Percentiles rank a stretch among this genome's conserved stretches.
phyloP scores from a whole-genome alignment of 2,329 filamentous ascomycete species.

The Pestalotiopsis sp. region DNA sequence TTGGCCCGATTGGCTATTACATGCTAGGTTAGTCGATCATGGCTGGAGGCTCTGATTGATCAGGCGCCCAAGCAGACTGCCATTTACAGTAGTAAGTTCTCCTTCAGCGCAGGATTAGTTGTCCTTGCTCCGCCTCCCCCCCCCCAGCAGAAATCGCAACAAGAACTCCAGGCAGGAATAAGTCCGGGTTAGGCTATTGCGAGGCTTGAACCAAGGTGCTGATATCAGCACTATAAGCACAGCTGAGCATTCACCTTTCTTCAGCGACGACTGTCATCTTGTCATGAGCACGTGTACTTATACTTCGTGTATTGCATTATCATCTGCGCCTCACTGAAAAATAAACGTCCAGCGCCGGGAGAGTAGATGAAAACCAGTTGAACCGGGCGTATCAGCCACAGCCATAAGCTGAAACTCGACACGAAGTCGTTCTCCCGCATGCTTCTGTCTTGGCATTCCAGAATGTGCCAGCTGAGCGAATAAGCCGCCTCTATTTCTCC shows the following conservation, averaged over 20 bases:
- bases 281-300: no score
- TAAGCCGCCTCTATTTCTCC: no score
- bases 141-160: background rate
- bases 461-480: no score
- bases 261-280: background rate
- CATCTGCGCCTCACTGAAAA: no score
- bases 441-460: no score
- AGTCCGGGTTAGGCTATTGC: background rate
- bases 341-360: no score
- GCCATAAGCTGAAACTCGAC: background rate
- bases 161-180: background rate
- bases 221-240: slow-evolving; percentile 1
- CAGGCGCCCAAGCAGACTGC: background rate
- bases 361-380: background rate
- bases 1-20: background rate
- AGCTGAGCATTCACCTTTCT: background rate
- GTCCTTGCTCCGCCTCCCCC: background rate
- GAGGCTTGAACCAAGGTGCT: background rate
- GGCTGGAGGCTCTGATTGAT: background rate
- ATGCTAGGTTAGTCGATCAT: background rate
- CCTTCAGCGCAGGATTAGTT: background rate
- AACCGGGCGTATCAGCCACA: background rate
- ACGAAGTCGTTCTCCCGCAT: background rate
- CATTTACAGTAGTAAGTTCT: background rate
- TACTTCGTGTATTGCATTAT: no score